These are phyloP conservation scores for Colletotrichum sansevieriae DNA, from an alignment of 2,329 filamentous ascomycete genomes.

Conservation along the genomic window DNA sequence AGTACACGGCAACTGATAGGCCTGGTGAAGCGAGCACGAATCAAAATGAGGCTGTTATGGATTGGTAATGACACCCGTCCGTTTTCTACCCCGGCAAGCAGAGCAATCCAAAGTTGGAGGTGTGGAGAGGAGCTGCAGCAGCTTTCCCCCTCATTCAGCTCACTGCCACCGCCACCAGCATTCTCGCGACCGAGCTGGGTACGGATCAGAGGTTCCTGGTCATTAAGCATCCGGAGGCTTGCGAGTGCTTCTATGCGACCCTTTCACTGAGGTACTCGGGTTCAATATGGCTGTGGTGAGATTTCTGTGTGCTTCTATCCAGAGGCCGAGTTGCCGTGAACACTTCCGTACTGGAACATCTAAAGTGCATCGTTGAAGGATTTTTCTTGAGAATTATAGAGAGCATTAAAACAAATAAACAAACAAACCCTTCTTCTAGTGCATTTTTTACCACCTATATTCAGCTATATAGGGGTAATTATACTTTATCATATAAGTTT, in stretches of 20 bases:
- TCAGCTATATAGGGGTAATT: no score
- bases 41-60: constrained; percentile 8
- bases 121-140: constrained; percentile 4
- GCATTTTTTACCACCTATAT: no score
- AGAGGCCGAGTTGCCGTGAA: no score
- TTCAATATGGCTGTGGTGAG: no score
- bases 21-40: constrained; percentile 25
- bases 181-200: constrained; percentile 10
- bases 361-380: no score
- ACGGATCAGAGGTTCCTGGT: constrained; percentile 1
- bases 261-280: no score
- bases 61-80: constrained; percentile 5
- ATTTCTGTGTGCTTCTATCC: no score
- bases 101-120: background rate
- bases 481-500: no score
- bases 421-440: background rate
- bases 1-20: constrained; percentile 27
- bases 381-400: no score
- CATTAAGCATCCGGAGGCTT: background rate
- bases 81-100: background rate
- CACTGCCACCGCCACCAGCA: constrained; percentile 39
- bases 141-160: background rate
- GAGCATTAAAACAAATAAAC: background rate
- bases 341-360: no score
- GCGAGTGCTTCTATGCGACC: background rate